Conservation (phyloP, 2,329 filamentous ascomycete species). For the Mycosphaerella arachidis region DNA sequence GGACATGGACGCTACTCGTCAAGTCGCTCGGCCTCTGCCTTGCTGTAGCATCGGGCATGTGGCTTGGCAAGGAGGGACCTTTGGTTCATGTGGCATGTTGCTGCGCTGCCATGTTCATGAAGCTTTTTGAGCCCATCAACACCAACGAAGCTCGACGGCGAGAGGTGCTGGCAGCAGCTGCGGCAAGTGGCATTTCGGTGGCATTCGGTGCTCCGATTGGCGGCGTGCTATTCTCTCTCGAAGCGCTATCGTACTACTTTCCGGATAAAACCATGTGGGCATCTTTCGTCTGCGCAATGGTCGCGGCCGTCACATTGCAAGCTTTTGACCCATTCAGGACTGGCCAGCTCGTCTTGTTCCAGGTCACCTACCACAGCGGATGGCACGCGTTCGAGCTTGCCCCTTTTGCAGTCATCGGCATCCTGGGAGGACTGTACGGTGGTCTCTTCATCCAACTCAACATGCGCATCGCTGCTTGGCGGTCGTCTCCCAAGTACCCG, state of each 20-base stretch:
- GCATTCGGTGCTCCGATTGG: conserved; percentile 93
- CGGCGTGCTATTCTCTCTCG: conserved; percentile 91
- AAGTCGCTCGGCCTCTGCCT: conserved; percentile 89
- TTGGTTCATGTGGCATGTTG: conserved; percentile 96
- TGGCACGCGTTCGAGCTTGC: conserved; percentile 95
- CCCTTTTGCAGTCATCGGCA: conserved; percentile 79
- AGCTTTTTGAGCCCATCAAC: conserved; percentile 74
- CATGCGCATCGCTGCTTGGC: conserved; percentile 78
- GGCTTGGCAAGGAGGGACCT: conserved; percentile 94
- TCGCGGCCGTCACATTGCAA: conserved; percentile 90
- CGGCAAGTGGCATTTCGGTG: conserved; percentile 87
- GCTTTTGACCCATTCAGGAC: conserved; percentile 91
- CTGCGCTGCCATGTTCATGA: conserved; percentile 91
- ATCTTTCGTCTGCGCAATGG: conserved; percentile 98
- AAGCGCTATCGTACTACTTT: conserved; percentile 96
- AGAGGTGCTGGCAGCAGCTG: conserved; percentile 86
- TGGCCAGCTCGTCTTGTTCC: conserved; percentile 91
- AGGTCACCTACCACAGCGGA: conserved; percentile 83
- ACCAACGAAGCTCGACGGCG: conserved; percentile 91
- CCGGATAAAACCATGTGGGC: conserved; percentile 99
- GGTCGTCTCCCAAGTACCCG: conserved; percentile 59
- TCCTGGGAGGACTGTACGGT: conserved; percentile 89
- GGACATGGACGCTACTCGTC: conserved; percentile 79
- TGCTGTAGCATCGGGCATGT: conserved; percentile 88
- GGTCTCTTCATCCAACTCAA: conserved; percentile 93